Conservation (phyloP, 768 basidiomycete genomes). For the Rhizopogon vulgaris region DNA sequence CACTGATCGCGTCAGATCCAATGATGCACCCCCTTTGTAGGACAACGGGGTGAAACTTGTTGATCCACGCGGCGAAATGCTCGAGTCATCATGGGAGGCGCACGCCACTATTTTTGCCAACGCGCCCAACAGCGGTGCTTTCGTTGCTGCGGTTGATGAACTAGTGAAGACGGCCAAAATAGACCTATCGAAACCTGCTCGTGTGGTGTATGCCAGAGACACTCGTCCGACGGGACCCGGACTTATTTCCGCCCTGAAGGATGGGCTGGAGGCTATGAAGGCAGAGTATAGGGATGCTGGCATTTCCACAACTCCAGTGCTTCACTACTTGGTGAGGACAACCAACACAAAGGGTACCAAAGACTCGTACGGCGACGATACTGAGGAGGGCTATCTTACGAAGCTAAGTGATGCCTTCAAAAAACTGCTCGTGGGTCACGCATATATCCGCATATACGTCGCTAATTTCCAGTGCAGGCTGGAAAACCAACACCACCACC, state of each 20-base stretch:
- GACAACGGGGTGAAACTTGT: constrained; percentile 99
- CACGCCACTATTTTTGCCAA: constrained; percentile 88
- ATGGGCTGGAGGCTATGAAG: constrained; percentile 72
- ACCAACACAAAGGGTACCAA: constrained; percentile 81
- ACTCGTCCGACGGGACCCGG: constrained; percentile 83
- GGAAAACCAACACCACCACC: constrained; percentile 52
- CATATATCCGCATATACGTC: background rate
- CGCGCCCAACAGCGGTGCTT: constrained; percentile 65
- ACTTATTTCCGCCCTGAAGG: constrained; percentile 72
- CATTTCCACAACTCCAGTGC: constrained; percentile 87
- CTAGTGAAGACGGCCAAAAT: constrained; percentile 66
- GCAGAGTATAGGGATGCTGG: constrained; percentile 70
- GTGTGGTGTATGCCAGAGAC: constrained; percentile 88
- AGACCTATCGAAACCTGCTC: constrained; percentile 70
- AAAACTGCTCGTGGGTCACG: constrained; percentile 69
- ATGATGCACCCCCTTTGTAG: constrained; percentile 32
- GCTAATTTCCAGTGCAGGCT: constrained; percentile 32
- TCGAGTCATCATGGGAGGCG: constrained; percentile 86
- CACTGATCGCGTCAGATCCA: background rate
- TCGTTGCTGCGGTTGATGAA: constrained; percentile 55
- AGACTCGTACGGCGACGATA: constrained; percentile 75
- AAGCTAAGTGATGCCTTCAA: constrained; percentile 83
- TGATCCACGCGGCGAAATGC: constrained; percentile 96
- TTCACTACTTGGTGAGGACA: constrained; percentile 90
- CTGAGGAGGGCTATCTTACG: constrained; percentile 74